Evolutionary conservation across 768 basidiomycete genomes (phyloP).

Genomic region (Pleurotus cornucopiae): DNA sequence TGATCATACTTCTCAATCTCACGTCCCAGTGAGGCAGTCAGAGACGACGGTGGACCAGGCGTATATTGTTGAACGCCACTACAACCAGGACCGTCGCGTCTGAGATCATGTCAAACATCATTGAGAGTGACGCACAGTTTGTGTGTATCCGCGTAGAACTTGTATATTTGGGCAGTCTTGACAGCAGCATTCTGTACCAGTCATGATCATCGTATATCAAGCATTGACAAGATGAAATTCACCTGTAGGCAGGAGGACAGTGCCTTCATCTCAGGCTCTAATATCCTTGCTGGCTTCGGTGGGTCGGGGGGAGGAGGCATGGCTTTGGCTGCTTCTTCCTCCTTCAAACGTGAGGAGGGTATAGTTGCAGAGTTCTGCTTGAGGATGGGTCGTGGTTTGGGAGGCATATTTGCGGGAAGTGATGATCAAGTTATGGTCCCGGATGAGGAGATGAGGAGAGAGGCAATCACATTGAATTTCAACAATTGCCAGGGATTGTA

Average conservation of each 20-base stretch:
- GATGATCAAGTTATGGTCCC: neutral
- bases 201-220: neutral
- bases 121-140: slow-evolving; percentile 46
- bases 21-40: slow-evolving; percentile 62
- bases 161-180: slow-evolving; percentile 68
- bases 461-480: too few relatives aligned
- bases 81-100: neutral
- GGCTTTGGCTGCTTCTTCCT: slow-evolving; percentile 20
- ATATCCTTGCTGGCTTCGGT: slow-evolving; percentile 32
- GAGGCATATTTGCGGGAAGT: slow-evolving; percentile 31
- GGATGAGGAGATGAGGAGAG: too few relatives aligned
- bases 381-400: slow-evolving; percentile 34
- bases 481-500: too few relatives aligned
- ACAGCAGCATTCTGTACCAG: slow-evolving; percentile 52
- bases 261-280: slow-evolving; percentile 65
- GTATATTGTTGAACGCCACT: slow-evolving; percentile 60
- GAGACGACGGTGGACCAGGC: slow-evolving; percentile 57
- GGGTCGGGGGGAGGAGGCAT: slow-evolving; percentile 58
- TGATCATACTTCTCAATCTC: slow-evolving; percentile 81
- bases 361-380: slow-evolving; percentile 19
- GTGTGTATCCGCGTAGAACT: slow-evolving; percentile 61
- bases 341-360: slow-evolving; percentile 14
- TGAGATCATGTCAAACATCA: too few relatives aligned
- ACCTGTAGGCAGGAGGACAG: slow-evolving; percentile 58
- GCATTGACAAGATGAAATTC: slow-evolving; percentile 4